phyloP scores from a whole-genome alignment of 208 protist species.

The Leishmania major region DNA sequence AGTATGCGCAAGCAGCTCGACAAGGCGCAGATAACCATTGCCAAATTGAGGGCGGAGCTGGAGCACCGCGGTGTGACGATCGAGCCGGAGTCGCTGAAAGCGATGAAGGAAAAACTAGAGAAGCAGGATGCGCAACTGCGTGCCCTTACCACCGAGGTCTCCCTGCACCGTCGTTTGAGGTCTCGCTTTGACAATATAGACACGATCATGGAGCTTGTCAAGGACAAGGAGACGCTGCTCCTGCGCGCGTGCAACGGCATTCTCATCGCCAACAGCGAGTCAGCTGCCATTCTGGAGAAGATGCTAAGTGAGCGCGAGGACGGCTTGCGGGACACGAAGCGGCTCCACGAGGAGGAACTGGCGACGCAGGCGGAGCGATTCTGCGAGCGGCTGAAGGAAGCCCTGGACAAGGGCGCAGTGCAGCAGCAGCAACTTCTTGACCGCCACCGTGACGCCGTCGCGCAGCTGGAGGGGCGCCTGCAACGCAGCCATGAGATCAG shows the following conservation, averaged over 20 bases:
- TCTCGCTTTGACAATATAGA: constrained; percentile 7
- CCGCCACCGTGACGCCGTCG: constrained; percentile 42
- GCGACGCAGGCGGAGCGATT: constrained; percentile 33
- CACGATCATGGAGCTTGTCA: constrained; percentile 17
- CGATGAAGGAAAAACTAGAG: constrained; percentile 35
- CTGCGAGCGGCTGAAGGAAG: constrained; percentile 32
- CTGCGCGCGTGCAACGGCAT: constrained; percentile 25
- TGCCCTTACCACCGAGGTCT: constrained; percentile 11
- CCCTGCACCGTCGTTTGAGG: constrained; percentile 25
- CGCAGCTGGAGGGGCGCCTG: constrained; percentile 48
- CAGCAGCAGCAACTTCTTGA: constrained; percentile 46
- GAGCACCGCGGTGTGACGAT: constrained; percentile 31
- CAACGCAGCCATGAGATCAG: constrained; percentile 53
- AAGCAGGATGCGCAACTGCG: constrained; percentile 18
- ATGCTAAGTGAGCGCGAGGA: constrained; percentile 25
- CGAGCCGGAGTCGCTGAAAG: constrained; percentile 31
- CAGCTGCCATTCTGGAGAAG: constrained; percentile 9
- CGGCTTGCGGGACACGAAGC: constrained; percentile 27
- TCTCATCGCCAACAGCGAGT: constrained; percentile 32
- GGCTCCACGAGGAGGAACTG: constrained; percentile 37
- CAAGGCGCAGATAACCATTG: constrained; percentile 40
- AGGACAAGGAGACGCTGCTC: constrained; percentile 29
- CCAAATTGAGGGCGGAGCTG: constrained; percentile 46
- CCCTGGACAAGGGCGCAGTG: constrained; percentile 28
- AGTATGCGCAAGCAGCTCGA: constrained; percentile 38